Percentiles rank a stretch among this genome's conserved stretches.
These are phyloP conservation scores for Colletotrichum eremochloae DNA, from an alignment of 2,329 filamentous ascomycete species.

Conservation along the genomic window DNA sequence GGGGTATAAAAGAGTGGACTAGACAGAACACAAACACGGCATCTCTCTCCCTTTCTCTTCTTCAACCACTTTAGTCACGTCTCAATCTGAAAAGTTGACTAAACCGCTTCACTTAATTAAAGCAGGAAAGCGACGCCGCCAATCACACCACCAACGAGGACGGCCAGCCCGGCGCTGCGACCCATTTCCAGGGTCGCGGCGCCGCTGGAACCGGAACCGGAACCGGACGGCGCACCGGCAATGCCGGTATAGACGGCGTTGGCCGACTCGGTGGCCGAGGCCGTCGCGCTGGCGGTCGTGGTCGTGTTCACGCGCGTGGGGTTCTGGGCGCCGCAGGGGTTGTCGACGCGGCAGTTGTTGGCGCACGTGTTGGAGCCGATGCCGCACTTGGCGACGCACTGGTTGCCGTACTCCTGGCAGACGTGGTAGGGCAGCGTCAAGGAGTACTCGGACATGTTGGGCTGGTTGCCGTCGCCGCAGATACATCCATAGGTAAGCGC, in stretches of 20 bases:
- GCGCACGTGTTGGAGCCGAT: constrained; percentile 68
- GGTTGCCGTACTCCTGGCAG: constrained; percentile 78
- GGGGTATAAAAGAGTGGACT: constrained; percentile 38
- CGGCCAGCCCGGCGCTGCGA: constrained; percentile 53
- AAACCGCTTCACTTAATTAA: constrained; percentile 11
- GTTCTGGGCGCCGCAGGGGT: constrained; percentile 79
- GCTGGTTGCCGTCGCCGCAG: constrained; percentile 74
- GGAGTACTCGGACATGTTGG: constrained; percentile 82
- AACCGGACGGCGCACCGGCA: constrained; percentile 13
- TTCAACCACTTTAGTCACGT: too few relatives aligned
- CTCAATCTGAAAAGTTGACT: too few relatives aligned
- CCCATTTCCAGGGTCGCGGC: constrained; percentile 51
- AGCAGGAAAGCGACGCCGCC: constrained; percentile 56
- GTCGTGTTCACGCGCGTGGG: constrained; percentile 72
- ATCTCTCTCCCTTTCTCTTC: background rate
- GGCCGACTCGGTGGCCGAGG: constrained; percentile 50
- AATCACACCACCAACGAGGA: constrained; percentile 56
- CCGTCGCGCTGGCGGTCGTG: constrained; percentile 57
- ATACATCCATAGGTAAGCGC: constrained; percentile 78
- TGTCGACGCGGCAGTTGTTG: constrained; percentile 71
- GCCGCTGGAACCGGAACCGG: constrained; percentile 45
- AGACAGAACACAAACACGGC: constrained; percentile 23
- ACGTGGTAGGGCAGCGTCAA: constrained; percentile 83
- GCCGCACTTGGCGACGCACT: constrained; percentile 73
- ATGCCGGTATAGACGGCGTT: constrained; percentile 55